Evolutionary conservation across 2,329 filamentous ascomycete species (phyloP).

Genomic region (Claviceps lovelessii): DNA sequence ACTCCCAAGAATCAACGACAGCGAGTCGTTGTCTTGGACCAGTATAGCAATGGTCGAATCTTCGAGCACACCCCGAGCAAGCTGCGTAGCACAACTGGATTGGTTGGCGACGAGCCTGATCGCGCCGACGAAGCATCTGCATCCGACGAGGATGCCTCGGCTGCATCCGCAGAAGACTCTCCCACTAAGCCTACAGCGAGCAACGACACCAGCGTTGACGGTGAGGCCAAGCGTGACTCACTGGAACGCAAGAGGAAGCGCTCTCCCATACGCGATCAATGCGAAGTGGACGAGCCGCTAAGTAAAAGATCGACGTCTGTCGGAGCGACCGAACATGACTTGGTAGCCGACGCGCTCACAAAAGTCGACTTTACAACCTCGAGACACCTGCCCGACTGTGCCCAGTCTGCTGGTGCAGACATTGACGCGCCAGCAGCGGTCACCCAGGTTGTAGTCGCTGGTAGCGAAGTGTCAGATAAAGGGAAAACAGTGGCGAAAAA

Average conservation of each 20-base stretch:
- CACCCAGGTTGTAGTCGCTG: conserved; percentile 12
- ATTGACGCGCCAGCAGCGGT: conserved; percentile 20
- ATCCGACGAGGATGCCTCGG: conserved; percentile 25
- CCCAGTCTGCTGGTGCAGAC: conserved; percentile 33
- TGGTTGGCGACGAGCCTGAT: conserved; percentile 18
- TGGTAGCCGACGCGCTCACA: conserved; percentile 16
- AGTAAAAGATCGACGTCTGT: conserved; percentile 41
- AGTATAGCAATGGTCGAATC: conserved; percentile 36
- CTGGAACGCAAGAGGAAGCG: conserved; percentile 37
- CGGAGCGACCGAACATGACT: conserved; percentile 24
- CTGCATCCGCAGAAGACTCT: conserved; percentile 22
- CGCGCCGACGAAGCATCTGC: conserved; percentile 26
- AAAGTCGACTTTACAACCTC: conserved; percentile 23
- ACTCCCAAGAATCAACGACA: conserved; percentile 60
- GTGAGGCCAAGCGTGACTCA: conserved; percentile 19
- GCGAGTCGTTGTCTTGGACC: conserved; percentile 45
- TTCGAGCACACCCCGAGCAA: conserved; percentile 65
- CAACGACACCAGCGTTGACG: conserved; percentile 16
- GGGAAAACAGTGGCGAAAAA: conserved; percentile 24
- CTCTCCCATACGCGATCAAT: conserved; percentile 28
- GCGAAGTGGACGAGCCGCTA: conserved; percentile 32
- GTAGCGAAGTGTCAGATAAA: conserved; percentile 17
- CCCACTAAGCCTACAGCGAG: conserved; percentile 19
- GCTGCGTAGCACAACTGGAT: conserved; percentile 37
- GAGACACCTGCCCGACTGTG: conserved; percentile 22